Evolutionary conservation across 2,329 filamentous ascomycete species (phyloP), one percentile per base, ranked within the genome.

Genomic region (Pseudogymnoascus sp.): DNA sequence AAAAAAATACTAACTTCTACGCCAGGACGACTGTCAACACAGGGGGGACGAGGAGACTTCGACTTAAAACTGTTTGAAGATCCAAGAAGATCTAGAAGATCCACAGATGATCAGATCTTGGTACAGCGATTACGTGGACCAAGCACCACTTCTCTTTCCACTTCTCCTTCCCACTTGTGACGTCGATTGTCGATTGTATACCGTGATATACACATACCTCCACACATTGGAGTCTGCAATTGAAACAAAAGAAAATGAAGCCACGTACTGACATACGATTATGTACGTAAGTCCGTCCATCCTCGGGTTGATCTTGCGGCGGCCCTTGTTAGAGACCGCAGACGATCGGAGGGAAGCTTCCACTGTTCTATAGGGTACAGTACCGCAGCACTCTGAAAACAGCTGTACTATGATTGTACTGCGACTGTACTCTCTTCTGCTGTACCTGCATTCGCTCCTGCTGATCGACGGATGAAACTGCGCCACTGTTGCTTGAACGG

Each of bases 61-160:
- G 46, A 31, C 7, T 53, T 31, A 31, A 53, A 53, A 53, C 46
- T 16, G 14, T 53, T 21, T 21, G 28, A 31, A 31, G 28, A 28
- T 28, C 25, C 25, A 28, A 28, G 28, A 31, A 31, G 28, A 31
- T 31, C 28, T 7, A 31, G 46, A 31, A 53, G 46, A 56, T 34
- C 49, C 49, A 56, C 49, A 56, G 49, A 56, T 56, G 49, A 56
- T 56, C 49, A 56, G 49, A 56, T 56, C 49, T 56, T 34, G 49
- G 49, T 56, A 34, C 49, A 4, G 49, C 49, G 28, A 56, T 34
- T 56, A 56, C 49, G 49, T 56, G 49, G 49, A 56, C 14, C 25
- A 18, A 43, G 49, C 28, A 56, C 49, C 49, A 56, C 49, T 56
- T 56, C 49, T 56, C 49, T 56, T 56, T 34, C 46, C 46, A 56